Base-by-base conservation (phyloP, 2,329 filamentous ascomycete species). In the Cadophora luteo-olivacea region DNA sequence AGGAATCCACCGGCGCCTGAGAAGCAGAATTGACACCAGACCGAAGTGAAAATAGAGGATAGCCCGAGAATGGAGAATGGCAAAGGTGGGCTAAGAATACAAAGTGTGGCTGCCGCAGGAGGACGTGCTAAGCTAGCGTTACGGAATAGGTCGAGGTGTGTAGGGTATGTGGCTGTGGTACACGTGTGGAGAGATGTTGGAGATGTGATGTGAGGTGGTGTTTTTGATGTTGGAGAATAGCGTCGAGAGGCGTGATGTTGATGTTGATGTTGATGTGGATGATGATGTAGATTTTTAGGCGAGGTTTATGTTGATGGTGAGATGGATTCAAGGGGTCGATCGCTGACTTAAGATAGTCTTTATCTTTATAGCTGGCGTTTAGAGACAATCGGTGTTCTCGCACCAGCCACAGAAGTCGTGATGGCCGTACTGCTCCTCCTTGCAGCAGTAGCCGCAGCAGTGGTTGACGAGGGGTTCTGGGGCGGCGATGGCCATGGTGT, bases 391-490 rank as follows among this genome's bases (percentile, higher is more conserved):
- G 1, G 74, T 73, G 12, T 74, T 78, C 58, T 82, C 81, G 75
- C 84, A 85, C 74, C 82, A 81, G 9, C 79, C 79, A 76, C 84
- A 86, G 74, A 82, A 83, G 72, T 86, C 84, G 74, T 86, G 84
- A 60, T 82, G 82, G 70, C 83, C 83, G 66, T 82, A 82, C 74
- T 85, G 82, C 65, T 82, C 80, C 41, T 82, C 82, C 73, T 82
- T 83, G 79, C 84, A 86, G 78, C 84, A 86, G 72, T 81, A 84
- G 32, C 81, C 80, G 79, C 84, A 86, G 82, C 84, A 86, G 72
- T 80, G 75, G 78, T 83, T 80, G 78, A 85, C 81, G 67, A 84
- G 82, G 66, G 80, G 80, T 70, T 81, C 77, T 71, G 78, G 76
- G 65, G 82, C 81, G 73, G 80, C 79, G 78, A 80, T 75, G 74